phyloP scores from a whole-genome alignment of 2,329 filamentous ascomycete genomes.

The Diaporthe aspalathi region DNA sequence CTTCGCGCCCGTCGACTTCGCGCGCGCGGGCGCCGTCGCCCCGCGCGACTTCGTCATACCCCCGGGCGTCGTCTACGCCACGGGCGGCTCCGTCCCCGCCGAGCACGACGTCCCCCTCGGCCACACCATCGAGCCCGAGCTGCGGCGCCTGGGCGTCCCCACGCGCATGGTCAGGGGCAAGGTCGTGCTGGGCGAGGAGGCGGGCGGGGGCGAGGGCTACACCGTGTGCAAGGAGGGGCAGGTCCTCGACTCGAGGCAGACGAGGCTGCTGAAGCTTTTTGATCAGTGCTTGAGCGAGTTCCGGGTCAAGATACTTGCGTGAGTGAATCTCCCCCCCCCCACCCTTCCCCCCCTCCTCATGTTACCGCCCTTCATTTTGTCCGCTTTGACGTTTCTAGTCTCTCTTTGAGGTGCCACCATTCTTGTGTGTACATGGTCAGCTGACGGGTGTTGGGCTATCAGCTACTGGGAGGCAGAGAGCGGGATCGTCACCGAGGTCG shows the following conservation, averaged over 20 bases:
- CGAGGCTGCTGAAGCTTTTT: conserved; percentile 92
- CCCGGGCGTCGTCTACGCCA: conserved; percentile 82
- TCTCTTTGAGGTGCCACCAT: too few species aligned
- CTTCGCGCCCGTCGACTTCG: conserved; percentile 86
- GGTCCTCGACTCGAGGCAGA: conserved; percentile 89
- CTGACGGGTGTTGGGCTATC: conserved; percentile 38
- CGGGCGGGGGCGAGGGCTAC: conserved; percentile 70
- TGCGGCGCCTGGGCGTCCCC: conserved; percentile 89
- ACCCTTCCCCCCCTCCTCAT: background rate
- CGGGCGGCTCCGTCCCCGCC: conserved; percentile 80
- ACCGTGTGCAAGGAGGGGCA: conserved; percentile 87
- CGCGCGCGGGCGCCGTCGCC: conserved; percentile 83
- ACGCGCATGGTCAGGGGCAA: conserved; percentile 90
- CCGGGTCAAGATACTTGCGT: conserved; percentile 81
- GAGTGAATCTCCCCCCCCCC: conserved; percentile 50
- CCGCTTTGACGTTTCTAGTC: too few species aligned
- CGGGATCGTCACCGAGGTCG: conserved; percentile 69
- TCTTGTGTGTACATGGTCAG: background rate
- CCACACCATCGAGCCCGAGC: conserved; percentile 89
- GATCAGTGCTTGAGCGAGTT: conserved; percentile 92
- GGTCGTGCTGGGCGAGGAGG: conserved; percentile 75
- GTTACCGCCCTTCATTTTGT: too few species aligned
- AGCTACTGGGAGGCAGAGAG: conserved; percentile 73
- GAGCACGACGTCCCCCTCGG: conserved; percentile 89
- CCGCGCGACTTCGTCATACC: conserved; percentile 83